phyloP scores from a whole-genome alignment of 2,329 filamentous ascomycete species.

The Hymenoscyphus fraxineus region DNA sequence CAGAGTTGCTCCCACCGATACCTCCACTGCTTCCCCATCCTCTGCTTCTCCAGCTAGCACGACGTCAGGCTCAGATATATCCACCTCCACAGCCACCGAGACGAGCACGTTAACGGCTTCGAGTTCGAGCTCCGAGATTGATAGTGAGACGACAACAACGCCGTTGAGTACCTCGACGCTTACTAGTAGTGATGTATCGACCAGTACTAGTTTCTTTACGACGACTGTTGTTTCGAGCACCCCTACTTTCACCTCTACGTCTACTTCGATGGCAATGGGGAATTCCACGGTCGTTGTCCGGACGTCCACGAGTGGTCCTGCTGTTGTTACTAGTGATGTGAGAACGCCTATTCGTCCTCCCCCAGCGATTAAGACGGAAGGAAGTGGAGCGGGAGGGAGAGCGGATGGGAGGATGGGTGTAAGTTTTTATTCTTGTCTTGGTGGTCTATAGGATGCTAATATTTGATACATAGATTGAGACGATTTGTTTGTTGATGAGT shows the following conservation, averaged over 20 bases:
- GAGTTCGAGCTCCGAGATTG: not conserved
- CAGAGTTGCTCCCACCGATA: no score
- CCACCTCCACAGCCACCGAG: not conserved
- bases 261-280: not conserved
- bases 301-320: not conserved
- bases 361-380: not conserved
- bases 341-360: not conserved
- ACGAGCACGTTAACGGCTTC: not conserved
- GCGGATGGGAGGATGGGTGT: not conserved
- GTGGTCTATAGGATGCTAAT: not conserved
- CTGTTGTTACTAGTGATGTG: not conserved
- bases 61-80: not conserved
- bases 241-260: not conserved
- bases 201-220: not conserved
- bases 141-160: not conserved
- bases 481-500: not conserved
- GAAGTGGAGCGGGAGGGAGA: not conserved
- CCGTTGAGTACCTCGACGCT: not conserved
- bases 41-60: not conserved
- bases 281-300: not conserved
- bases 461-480: not conserved
- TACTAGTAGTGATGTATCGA: no score
- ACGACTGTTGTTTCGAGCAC: not conserved
- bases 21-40: not conserved
- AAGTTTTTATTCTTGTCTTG: not conserved